These are phyloP conservation scores for Imleria badia DNA, from an alignment of 768 basidiomycete genomes.

Conservation along the genomic window DNA sequence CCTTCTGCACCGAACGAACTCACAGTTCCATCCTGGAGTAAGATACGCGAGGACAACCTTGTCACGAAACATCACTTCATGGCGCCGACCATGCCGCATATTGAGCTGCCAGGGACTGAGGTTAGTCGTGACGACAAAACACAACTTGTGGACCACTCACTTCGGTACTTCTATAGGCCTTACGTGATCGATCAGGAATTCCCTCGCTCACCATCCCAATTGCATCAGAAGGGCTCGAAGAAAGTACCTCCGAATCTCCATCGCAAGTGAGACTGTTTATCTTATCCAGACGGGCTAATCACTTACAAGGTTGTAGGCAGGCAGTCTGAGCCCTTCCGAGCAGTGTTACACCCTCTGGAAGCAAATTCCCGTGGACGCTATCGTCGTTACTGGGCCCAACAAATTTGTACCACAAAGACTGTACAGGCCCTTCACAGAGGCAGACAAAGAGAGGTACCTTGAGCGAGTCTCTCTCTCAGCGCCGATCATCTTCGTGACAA, in stretches of 20 bases:
- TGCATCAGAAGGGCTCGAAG: background rate
- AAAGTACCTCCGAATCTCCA: background rate
- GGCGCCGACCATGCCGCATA: background rate
- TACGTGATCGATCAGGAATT: background rate
- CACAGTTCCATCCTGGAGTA: background rate
- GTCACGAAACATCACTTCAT: background rate
- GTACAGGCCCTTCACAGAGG: slow-evolving; percentile 70
- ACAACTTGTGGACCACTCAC: background rate
- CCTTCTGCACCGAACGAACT: background rate
- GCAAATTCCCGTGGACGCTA: background rate
- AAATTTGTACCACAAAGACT: slow-evolving; percentile 63
- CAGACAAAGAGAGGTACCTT: slow-evolving; percentile 70
- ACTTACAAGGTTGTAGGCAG: slow-evolving; percentile 1
- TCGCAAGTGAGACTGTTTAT: slow-evolving; percentile 2
- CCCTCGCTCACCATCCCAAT: background rate
- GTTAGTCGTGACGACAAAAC: background rate
- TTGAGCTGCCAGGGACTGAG: background rate
- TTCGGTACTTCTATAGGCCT: background rate
- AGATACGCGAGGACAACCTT: background rate
- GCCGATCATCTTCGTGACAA: slow-evolving; percentile 60
- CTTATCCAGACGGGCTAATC: background rate
- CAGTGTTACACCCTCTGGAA: slow-evolving; percentile 20
- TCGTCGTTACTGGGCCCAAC: slow-evolving; percentile 33
- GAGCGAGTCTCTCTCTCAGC: slow-evolving; percentile 59
- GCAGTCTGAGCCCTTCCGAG: slow-evolving; percentile 2